Evolutionary conservation across 495 filamentous ascomycete species (phyloP).

Genomic region (Daldinia decipiens): DNA sequence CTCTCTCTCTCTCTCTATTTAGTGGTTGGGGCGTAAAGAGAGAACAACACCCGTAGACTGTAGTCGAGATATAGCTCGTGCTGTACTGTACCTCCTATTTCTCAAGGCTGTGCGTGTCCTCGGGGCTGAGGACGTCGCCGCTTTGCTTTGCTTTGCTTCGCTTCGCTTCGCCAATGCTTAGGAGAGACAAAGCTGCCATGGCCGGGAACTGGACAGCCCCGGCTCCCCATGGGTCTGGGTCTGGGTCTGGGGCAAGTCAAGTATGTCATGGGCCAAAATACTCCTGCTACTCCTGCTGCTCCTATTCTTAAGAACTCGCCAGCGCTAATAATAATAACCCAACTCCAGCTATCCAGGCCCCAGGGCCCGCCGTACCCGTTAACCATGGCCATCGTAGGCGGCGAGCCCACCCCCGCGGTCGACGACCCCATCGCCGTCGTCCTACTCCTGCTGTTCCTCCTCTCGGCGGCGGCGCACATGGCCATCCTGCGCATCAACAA

Average conservation of each 20-base stretch:
- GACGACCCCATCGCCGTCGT: constrained; percentile 74
- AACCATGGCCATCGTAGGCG: constrained; percentile 65
- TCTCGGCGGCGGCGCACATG: constrained; percentile 70
- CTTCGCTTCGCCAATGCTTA: no score
- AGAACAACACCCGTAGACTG: background rate
- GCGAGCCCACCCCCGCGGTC: constrained; percentile 61
- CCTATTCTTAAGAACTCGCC: background rate
- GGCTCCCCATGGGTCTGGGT: constrained; percentile 21
- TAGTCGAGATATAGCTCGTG: no score
- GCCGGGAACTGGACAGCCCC: constrained; percentile 38
- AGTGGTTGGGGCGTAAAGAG: constrained; percentile 22
- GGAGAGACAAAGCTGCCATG: constrained; percentile 15
- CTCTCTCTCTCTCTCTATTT: constrained; percentile 8
- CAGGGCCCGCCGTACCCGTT: constrained; percentile 50
- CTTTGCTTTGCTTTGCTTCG: no score
- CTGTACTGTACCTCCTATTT: no score
- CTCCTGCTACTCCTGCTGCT: no score
- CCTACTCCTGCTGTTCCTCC: constrained; percentile 72
- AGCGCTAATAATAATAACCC: background rate
- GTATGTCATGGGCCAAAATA: background rate
- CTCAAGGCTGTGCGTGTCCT: constrained; percentile 18
- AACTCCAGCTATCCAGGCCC: constrained; percentile 12
- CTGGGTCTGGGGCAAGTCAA: constrained; percentile 12
- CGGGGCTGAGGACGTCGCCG: constrained; percentile 8
- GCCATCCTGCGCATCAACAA: constrained; percentile 70